Percentiles rank a stretch among this genome's conserved stretches.
Evolutionary conservation across 164 flowering plant species (phyloP).

Genomic region (Stephania yunnanensis): DNA sequence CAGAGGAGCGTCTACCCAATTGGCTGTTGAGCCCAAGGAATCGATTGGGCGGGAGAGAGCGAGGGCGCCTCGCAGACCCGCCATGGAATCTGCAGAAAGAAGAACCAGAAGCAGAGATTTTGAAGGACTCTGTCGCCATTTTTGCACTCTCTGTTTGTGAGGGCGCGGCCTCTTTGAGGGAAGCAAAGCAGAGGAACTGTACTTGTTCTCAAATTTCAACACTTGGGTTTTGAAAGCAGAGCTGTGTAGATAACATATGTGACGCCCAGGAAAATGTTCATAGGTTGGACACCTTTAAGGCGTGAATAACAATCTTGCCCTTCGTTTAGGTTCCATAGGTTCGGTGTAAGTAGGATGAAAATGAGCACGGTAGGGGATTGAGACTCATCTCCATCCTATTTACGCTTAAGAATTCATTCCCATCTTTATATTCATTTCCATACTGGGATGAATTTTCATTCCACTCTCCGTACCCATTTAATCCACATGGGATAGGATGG

Average conservation of each 20-base stretch:
- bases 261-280: background rate
- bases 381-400: too few relatives aligned
- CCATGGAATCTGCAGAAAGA: conserved; percentile 6
- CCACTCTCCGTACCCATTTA: too few relatives aligned
- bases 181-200: background rate
- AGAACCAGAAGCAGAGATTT: conserved; percentile 18
- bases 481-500: too few relatives aligned
- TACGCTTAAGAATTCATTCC: too few relatives aligned
- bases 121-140: conserved; percentile 20
- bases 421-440: too few relatives aligned
- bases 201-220: background rate
- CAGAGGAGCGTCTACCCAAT: background rate
- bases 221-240: background rate
- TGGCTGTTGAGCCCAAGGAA: conserved; percentile 10
- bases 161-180: background rate
- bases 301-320: background rate
- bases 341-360: too few relatives aligned
- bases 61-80: conserved; percentile 9
- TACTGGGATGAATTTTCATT: too few relatives aligned
- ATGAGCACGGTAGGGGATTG: too few relatives aligned
- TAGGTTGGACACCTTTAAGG: background rate
- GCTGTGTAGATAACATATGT: background rate
- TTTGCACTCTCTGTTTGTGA: background rate
- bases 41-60: conserved; percentile 14
- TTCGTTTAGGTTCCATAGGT: too few relatives aligned